Evolutionary conservation across 2,329 filamentous ascomycete genomes (phyloP), one percentile per base, ranked within the genome.

Genomic region (Arthroderma sp.): DNA sequence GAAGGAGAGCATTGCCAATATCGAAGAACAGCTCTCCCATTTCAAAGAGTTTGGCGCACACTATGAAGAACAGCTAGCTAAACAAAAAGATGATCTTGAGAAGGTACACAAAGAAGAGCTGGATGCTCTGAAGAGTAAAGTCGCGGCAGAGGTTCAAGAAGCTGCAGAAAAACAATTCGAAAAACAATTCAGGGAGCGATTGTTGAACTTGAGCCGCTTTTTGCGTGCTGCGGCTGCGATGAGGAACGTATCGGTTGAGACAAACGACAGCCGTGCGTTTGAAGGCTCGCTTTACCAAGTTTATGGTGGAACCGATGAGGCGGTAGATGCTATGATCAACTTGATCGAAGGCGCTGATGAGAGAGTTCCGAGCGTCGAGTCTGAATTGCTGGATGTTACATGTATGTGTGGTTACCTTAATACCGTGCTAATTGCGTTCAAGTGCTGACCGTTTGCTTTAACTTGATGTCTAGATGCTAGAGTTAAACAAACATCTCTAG

Each of bases 211-310:
- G 52, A 78, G 71, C 49, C 74, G 75, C 53, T 81, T 81, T 64
- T 58, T 81, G 52, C 70, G 74, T 52, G 72, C 76, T 37, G 78
- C 78, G 33, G 78, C 78, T 48, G 72, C 73, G 41, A 73, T 76
- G 61, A 71, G 78, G 51, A 73, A 73, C 47, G 63, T 69, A 36
- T 74, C 76, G 42, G 75, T 80, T 48, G 72, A 75, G 41, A 71
- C 72, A 3, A 67, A 70, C 10, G 74, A 80, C 53, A 74, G 67
- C 52, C 74, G 71, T 55, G 78, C 76, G 10, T 80, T 81, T 49
- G 78, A 81, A 61, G 77, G 76, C 47, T 75, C 74, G 7, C 61
- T 81, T 46, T 67, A 78, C 48, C 68, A 78, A 53, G 74, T 81
- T 30, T 81, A 81, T 52, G 77, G 75, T 50, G 78, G 78, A 36